Evolutionary conservation across 192 early-diverging fungal genomes (phyloP).

Genomic region (Haplosporangium gracile): DNA sequence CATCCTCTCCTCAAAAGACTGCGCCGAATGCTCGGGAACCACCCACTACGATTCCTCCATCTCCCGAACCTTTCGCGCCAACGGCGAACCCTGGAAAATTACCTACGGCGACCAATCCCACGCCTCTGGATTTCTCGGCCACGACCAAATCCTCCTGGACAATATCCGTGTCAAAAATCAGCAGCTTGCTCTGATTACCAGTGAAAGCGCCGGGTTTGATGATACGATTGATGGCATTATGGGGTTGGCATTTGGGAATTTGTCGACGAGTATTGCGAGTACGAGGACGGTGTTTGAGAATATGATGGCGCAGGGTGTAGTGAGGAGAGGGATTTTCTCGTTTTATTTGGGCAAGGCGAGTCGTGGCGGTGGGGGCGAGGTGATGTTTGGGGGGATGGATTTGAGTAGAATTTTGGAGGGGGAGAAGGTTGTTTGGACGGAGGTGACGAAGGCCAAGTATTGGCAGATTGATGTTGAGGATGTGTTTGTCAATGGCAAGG

Average conservation of each 20-base stretch:
- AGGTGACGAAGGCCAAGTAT: conserved; percentile 65
- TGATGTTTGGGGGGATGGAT: conserved; percentile 47
- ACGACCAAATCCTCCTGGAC: conserved; percentile 68
- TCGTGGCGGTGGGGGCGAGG: conserved; percentile 50
- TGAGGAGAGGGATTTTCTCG: conserved; percentile 68
- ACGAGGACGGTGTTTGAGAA: conserved; percentile 69
- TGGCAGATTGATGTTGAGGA: conserved; percentile 64
- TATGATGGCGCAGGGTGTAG: conserved; percentile 65
- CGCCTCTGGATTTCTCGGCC: conserved; percentile 51
- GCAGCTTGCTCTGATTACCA: conserved; percentile 70
- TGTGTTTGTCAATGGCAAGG: conserved; percentile 30
- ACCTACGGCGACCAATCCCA: conserved; percentile 74
- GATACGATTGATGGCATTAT: conserved; percentile 75
- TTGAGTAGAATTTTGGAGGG: background rate
- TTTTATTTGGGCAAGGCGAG: conserved; percentile 67
- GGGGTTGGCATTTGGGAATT: conserved; percentile 71
- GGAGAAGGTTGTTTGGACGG: background rate
- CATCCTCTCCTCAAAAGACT: conserved; percentile 37
- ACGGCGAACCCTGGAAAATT: conserved; percentile 66
- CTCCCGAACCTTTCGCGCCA: conserved; percentile 14
- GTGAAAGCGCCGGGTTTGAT: conserved; percentile 65
- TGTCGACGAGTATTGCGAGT: conserved; percentile 38
- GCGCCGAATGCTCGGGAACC: conserved; percentile 30
- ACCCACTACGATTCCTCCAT: conserved; percentile 50
- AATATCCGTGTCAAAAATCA: conserved; percentile 67